These are phyloP conservation scores for Fusarium dimerum DNA, from an alignment of 2,329 filamentous ascomycete genomes.

Conservation along the genomic window DNA sequence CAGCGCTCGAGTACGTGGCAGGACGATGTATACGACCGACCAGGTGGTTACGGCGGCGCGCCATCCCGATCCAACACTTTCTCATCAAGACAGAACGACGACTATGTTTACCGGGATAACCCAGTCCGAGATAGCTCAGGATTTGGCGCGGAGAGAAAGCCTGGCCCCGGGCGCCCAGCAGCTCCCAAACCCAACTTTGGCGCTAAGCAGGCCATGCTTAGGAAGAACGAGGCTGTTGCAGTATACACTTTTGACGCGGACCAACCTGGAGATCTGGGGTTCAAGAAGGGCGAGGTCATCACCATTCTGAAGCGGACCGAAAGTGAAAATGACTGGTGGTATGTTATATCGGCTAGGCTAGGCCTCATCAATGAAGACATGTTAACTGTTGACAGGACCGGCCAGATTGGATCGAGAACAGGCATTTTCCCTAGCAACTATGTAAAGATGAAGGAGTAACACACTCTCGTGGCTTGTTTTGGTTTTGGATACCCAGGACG, in stretches of 20 bases:
- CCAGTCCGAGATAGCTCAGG: slow-evolving; percentile 41
- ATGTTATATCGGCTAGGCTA: slow-evolving; percentile 36
- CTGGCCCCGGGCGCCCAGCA: slow-evolving; percentile 73
- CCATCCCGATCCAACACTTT: slow-evolving; percentile 55
- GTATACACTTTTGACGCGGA: slow-evolving; percentile 94
- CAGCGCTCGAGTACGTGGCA: slow-evolving; percentile 71
- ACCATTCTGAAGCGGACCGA: slow-evolving; percentile 94
- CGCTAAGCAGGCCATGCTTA: slow-evolving; percentile 55
- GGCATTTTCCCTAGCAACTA: slow-evolving; percentile 92
- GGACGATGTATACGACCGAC: slow-evolving; percentile 72
- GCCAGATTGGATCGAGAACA: slow-evolving; percentile 78
- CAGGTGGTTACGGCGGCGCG: slow-evolving; percentile 32
- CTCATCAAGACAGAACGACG: slow-evolving; percentile 45
- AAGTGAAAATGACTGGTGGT: slow-evolving; percentile 94
- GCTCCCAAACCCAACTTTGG: slow-evolving; percentile 88
- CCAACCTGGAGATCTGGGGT: slow-evolving; percentile 87
- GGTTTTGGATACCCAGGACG: slow-evolving; percentile 22
- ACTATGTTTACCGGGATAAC: slow-evolving; percentile 57
- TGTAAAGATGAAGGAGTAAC: slow-evolving; percentile 63
- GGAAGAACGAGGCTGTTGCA: slow-evolving; percentile 82
- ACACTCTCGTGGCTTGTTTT: slow-evolving; percentile 12
- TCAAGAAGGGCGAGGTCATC: slow-evolving; percentile 97
- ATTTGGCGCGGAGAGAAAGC: slow-evolving; percentile 37
- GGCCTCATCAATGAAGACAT: background rate
- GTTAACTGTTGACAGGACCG: slow-evolving; percentile 62